A percentile compares a stretch with the other conserved stretches of the same genome.
Evolutionary conservation across 1,284 basidiomycete species (phyloP).

Genomic region (Pisolithus thermaeus): DNA sequence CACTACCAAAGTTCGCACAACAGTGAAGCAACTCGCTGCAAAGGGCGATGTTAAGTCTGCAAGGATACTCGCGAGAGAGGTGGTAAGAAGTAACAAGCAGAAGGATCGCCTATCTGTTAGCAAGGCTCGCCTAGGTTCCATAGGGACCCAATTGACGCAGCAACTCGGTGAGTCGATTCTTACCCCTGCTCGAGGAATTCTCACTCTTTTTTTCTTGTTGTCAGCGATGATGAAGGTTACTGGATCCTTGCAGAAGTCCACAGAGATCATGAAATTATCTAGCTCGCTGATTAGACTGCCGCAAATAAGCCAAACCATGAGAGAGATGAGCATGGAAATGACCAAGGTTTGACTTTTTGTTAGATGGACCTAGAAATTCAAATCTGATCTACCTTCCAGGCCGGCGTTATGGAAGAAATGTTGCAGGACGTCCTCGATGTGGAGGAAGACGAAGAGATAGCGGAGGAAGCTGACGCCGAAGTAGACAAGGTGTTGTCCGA

Average conservation of each 20-base stretch:
- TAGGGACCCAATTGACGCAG: constrained; percentile 86
- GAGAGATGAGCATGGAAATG: constrained; percentile 99
- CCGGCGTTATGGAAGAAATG: constrained; percentile 93
- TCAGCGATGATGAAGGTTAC: constrained; percentile 97
- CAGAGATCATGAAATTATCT: constrained; percentile 98
- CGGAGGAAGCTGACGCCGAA: constrained; percentile 95
- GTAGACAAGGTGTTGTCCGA: constrained; percentile 97
- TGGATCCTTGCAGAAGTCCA: constrained; percentile 93
- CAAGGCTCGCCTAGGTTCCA: constrained; percentile 91
- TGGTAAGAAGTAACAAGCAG: constrained; percentile 95
- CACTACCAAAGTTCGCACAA: constrained; percentile 73
- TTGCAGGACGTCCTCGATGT: constrained; percentile 81
- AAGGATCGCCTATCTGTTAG: constrained; percentile 87
- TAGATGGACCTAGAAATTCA: background rate
- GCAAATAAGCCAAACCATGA: constrained; percentile 89
- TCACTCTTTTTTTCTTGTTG: background rate
- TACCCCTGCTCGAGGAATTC: background rate
- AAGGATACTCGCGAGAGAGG: constrained; percentile 85
- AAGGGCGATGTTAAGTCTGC: constrained; percentile 94
- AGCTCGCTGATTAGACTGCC: constrained; percentile 90
- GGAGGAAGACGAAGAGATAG: constrained; percentile 91
- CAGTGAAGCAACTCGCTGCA: constrained; percentile 85
- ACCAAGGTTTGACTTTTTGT: constrained; percentile 65
- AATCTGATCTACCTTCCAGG: constrained; percentile 41
- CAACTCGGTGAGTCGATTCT: constrained; percentile 74